These are phyloP conservation scores for Ustilago loliicola DNA, from an alignment of 1,284 basidiomycete species.

Conservation along the genomic window DNA sequence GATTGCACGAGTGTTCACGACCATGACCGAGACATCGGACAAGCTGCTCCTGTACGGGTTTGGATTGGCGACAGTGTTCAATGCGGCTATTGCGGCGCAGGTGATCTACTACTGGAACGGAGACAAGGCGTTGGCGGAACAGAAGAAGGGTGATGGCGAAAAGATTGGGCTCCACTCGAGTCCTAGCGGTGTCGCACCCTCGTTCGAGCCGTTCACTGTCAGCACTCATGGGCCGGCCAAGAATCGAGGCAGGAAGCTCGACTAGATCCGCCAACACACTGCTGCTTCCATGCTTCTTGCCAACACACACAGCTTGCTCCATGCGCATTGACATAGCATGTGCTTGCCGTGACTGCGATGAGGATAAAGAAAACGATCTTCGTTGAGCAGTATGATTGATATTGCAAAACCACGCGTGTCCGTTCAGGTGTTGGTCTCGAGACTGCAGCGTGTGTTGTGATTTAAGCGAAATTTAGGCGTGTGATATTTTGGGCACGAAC, in stretches of 20 bases:
- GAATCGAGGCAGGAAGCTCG: slow-evolving; percentile 34
- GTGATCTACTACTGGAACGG: slow-evolving; percentile 67
- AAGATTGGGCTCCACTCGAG: slow-evolving; percentile 25
- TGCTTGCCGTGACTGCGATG: no score
- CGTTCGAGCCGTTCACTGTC: slow-evolving; percentile 33
- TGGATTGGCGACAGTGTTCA: slow-evolving; percentile 68
- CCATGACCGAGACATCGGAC: slow-evolving; percentile 69
- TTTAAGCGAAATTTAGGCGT: neutral
- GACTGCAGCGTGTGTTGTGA: slow-evolving; percentile 7
- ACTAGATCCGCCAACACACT: slow-evolving; percentile 13
- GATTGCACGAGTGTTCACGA: slow-evolving; percentile 68
- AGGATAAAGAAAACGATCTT: no score
- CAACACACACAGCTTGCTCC: neutral
- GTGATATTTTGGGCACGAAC: slow-evolving; percentile 5
- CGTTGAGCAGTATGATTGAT: neutral
- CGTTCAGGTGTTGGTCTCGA: slow-evolving; percentile 9
- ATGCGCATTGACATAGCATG: no score
- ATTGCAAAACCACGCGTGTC: neutral
- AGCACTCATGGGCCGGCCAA: slow-evolving; percentile 43
- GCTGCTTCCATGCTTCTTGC: neutral
- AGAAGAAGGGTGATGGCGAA: slow-evolving; percentile 42
- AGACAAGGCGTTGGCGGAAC: slow-evolving; percentile 40
- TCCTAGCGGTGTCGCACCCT: slow-evolving; percentile 15
- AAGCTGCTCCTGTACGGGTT: slow-evolving; percentile 68
- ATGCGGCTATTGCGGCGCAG: slow-evolving; percentile 66